Evolutionary conservation across 257 asterid species (phyloP), one percentile per base, ranked within the genome.

Genomic region (Solanum rostratum): DNA sequence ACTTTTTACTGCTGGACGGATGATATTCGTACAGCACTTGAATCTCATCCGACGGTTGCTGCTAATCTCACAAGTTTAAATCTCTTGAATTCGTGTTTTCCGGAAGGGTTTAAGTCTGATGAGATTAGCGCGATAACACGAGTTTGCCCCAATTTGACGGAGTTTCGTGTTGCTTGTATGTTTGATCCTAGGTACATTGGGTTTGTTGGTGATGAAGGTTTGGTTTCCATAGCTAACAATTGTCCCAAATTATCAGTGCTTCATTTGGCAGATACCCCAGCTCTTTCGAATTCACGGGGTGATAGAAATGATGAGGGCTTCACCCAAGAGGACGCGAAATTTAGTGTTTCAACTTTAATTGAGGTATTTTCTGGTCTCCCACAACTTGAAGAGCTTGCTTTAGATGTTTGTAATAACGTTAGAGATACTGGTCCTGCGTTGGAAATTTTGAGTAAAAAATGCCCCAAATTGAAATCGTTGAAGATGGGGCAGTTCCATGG

Each of bases 1-100:
- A 41, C 86, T 7, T 96, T 95, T 43, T 96, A 96, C 27, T 94
- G 98, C 90, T 96, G 99, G 98, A 93, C 97, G 7, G 99, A 96
- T 59, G 98, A 96, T 87, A 87, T 94, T 79, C 92, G 93, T 11
- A 90, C 91, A 6, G 93, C 97, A 5, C 87, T 95, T 9, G 87
- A 88, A 39, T 80, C 93, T 4, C 79, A 85, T 84, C 92, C 94
- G 7, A 3, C 66, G 0, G 86, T 92, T 15, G 89, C 95, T 1
- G 63, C 92, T 1, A 87, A 82, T 43, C 90, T 95, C 83, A 91
- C 88, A 1, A 71, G 80, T 57, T 91, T 96, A 29, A 88, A 96
- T 90, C 88, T 93, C 29, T 71, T 96, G 84, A 96, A 96, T 60
- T 93, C 97, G 5, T 91, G 98, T 0, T 93, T 93, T 49, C 85